Conservation (phyloP, 2,329 filamentous ascomycete species). For the Cladosporium sp. region DNA sequence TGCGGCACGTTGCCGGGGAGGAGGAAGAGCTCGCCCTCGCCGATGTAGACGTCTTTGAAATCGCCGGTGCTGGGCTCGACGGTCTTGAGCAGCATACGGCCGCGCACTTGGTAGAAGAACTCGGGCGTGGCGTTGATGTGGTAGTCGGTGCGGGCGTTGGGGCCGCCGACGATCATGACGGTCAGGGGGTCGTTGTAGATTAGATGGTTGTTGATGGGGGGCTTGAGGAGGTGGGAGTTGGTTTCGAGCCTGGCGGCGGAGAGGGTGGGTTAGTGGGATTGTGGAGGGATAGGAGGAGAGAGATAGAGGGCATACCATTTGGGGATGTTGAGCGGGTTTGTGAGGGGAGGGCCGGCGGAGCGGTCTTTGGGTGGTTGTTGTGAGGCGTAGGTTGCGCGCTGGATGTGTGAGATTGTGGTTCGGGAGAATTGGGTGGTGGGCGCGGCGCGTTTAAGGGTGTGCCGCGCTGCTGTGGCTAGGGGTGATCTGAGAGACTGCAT, state of each 20-base stretch:
- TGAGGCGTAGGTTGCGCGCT: conserved; percentile 11
- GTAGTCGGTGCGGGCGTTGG: conserved; percentile 94
- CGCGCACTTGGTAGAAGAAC: conserved; percentile 96
- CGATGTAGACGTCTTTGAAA: conserved; percentile 82
- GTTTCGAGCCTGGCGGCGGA: conserved; percentile 64
- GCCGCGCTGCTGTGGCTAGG: conserved; percentile 5
- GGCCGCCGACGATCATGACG: conserved; percentile 92
- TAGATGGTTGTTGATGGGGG: conserved; percentile 95
- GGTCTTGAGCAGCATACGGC: conserved; percentile 88
- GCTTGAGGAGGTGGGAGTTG: conserved; percentile 86
- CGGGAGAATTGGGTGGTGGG: not conserved
- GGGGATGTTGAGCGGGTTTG: conserved; percentile 37
- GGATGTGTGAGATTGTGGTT: conserved; percentile 1
- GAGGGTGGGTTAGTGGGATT: not conserved
- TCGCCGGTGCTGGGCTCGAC: conserved; percentile 58
- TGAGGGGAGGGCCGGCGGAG: conserved; percentile 11
- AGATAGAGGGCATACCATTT: conserved; percentile 32
- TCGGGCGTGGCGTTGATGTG: conserved; percentile 95
- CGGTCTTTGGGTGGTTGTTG: not conserved
- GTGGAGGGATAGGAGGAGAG: conserved; percentile 12
- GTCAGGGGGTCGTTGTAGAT: conserved; percentile 81
- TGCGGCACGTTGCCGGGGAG: conserved; percentile 92
- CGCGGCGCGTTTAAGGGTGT: conserved; percentile 1
- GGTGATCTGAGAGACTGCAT: conserved; percentile 9
- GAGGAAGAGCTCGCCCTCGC: conserved; percentile 89